A percentile compares a stretch with the other conserved stretches of the same genome.
Evolutionary conservation across 179 eudicot genomes (phyloP).

Genomic region (Actinidia arguta): DNA sequence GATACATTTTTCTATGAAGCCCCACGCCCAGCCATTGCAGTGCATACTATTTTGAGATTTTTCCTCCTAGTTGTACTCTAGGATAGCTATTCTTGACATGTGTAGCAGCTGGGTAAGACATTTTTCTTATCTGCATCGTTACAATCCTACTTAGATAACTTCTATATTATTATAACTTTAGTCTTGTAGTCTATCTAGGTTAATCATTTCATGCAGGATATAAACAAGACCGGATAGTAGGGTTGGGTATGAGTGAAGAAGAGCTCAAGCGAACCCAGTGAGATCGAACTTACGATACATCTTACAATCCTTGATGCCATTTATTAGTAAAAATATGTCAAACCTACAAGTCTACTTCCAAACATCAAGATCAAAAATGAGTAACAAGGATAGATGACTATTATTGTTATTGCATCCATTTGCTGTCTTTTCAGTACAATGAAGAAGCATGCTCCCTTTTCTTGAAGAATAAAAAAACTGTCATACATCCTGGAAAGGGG

Average conservation of each 20-base stretch:
- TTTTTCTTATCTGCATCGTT: background rate
- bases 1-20: constrained; percentile 83
- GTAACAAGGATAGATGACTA: no score
- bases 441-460: no score
- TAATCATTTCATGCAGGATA: constrained; percentile 89
- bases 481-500: no score
- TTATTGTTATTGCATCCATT: no score
- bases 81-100: constrained; percentile 92
- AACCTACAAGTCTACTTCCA: background rate
- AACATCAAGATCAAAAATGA: background rate
- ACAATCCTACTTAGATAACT: background rate
- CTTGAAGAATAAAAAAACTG: no score
- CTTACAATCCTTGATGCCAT: background rate
- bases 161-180: constrained; percentile 1
- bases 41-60: constrained; percentile 81
- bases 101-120: constrained; percentile 97
- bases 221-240: constrained; percentile 84
- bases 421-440: no score
- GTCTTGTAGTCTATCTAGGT: constrained; percentile 62
- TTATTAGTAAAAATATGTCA: background rate
- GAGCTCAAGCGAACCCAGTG: constrained; percentile 89
- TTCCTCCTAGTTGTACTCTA: constrained; percentile 84
- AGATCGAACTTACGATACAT: constrained; percentile 26
- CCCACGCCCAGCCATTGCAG: constrained; percentile 95
- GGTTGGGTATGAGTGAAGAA: constrained; percentile 95